A percentile compares a stretch with the other conserved stretches of the same genome.
Conservation (phyloP, 192 early-diverging fungal genomes). For the Umbelopsis sp. region DNA sequence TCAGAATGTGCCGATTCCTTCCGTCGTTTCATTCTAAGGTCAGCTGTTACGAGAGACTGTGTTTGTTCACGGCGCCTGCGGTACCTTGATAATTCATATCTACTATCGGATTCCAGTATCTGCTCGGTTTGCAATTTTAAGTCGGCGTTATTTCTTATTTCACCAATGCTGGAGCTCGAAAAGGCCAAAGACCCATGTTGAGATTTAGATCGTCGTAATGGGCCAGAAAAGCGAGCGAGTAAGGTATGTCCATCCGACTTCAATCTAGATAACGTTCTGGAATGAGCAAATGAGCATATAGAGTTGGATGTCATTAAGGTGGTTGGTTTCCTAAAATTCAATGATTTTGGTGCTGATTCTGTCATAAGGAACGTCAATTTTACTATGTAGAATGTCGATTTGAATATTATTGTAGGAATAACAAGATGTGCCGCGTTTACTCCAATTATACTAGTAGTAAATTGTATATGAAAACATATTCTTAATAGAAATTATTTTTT, state of each 20-base stretch:
- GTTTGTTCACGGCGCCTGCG: not conserved
- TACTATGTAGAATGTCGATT: not conserved
- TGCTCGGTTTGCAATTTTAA: not conserved
- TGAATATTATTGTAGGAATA: not conserved
- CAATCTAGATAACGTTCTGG: not conserved
- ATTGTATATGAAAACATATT: not conserved
- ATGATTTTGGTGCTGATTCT: not conserved
- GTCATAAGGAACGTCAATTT: not conserved
- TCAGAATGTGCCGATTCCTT: not conserved
- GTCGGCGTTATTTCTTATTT: not conserved
- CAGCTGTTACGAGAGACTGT: not conserved
- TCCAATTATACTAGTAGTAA: not conserved
- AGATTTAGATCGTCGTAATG: not conserved
- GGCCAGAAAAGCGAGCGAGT: not conserved
- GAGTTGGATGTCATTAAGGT: not conserved
- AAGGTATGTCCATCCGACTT: constrained; percentile 7
- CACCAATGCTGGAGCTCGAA: not conserved
- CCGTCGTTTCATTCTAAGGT: not conserved
- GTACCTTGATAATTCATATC: not conserved
- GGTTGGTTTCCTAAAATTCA: not conserved
- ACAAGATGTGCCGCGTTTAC: not conserved
- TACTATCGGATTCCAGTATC: not conserved
- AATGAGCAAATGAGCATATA: not conserved
- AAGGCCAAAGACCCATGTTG: not conserved
- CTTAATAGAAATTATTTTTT: not conserved